Evolutionary conservation across 23 red algal species (phyloP).

Genomic region (Gracilaria domingensis): DNA sequence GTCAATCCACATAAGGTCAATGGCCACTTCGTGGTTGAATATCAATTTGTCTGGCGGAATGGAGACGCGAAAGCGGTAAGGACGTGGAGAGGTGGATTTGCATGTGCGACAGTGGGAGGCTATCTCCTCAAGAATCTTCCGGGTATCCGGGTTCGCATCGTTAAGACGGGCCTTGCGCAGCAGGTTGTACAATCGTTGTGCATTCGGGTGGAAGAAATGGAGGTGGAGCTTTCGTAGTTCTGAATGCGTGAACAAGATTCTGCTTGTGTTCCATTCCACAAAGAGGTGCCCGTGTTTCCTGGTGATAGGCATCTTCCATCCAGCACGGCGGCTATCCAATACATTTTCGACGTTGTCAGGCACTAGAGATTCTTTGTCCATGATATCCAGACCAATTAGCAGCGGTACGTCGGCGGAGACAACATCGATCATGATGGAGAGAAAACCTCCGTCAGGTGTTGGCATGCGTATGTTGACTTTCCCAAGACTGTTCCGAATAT

Average conservation of each 20-base stretch:
- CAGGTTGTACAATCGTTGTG: slow-evolving; percentile 11
- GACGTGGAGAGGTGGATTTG: not conserved
- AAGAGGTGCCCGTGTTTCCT: slow-evolving; percentile 11
- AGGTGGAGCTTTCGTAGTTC: slow-evolving; percentile 16
- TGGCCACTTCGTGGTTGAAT: slow-evolving; percentile 42
- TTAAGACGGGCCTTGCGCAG: not conserved
- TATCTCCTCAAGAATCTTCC: slow-evolving; percentile 39
- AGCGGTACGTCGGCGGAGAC: not conserved
- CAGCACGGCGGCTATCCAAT: not conserved
- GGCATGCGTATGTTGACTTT: slow-evolving; percentile 15
- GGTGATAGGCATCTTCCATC: not conserved
- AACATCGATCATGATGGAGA: not conserved
- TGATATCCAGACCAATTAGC: slow-evolving; percentile 3
- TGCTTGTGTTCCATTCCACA: not conserved
- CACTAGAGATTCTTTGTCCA: not conserved
- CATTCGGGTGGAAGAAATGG: slow-evolving; percentile 31
- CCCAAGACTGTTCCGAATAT: not conserved
- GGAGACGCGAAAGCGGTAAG: slow-evolving; percentile 16
- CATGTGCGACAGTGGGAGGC: not conserved
- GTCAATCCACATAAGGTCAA: slow-evolving; percentile 32
- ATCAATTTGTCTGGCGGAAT: not conserved
- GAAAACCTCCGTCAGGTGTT: not conserved
- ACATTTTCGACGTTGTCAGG: slow-evolving; percentile 25
- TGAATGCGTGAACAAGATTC: not conserved
- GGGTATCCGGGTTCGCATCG: not conserved